Base-by-base conservation (phyloP, 179 eudicot genomes). In the Beta macrorhiza region DNA sequence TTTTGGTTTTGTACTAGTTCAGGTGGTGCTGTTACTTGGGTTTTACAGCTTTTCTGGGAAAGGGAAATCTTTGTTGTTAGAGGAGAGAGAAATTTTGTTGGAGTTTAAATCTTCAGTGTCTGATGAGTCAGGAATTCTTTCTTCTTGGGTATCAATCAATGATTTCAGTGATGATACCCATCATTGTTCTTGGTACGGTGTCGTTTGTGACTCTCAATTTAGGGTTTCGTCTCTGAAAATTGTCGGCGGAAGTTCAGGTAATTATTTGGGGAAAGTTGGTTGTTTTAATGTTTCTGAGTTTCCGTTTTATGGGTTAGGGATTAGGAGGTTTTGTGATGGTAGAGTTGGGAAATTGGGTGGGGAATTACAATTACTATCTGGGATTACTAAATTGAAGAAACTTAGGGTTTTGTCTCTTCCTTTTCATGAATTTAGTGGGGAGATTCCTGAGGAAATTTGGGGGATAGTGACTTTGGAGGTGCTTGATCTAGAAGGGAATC, bases 401-500 rank as follows among this genome's bases (percentile, higher is more conserved):
- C 84, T 92, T 79, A 88, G 91, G 89, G 91, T 89, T 88, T 87
- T 92, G 37, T 91, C 94, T 0, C 87, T 92, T 75, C 90, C 93
- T 1, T 91, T 85, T 78, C 84, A 92, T 83, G 85, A 83, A 19
- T 74, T 92, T 77, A 81, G 72, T 73, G 91, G 94, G 59, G 88
- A 85, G 55, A 83, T 91, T 75, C 92, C 91, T 8, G 65, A 55
- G 62, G 88, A 85, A 79, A 85, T 91, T 52, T 91, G 89, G 89
- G 89, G 83, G 61, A 77, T 92, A 86, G 79, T 78, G 76, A 83
- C 82, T 78, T 90, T 92, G 79, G 89, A 91, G 76, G 90, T 91
- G 55, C 91, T 92, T 83, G 93, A 92, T 88, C 85, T 92, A 19
- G 94, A 92, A 83, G 97, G 94, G 67, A 92, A 92, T 85, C 71